phyloP scores from a whole-genome alignment of 148 eudicot genomes.

The Rhododendron williamsianum region DNA sequence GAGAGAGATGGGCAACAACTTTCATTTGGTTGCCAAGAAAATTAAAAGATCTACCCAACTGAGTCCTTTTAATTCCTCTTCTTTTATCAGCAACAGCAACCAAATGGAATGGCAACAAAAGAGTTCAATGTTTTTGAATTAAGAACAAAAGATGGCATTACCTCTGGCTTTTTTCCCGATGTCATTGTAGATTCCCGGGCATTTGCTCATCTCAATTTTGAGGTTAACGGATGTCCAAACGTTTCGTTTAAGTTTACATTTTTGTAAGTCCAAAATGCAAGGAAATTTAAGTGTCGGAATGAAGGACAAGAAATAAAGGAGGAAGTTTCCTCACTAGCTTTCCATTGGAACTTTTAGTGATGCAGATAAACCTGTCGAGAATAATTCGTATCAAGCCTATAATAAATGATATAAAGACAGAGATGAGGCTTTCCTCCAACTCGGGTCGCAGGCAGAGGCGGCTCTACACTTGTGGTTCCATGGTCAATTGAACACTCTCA shows the following conservation, averaged over 20 bases:
- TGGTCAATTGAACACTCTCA: too few relatives aligned
- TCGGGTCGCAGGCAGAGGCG: too few relatives aligned
- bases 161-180: slow-evolving; percentile 23
- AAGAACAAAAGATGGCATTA: slow-evolving; percentile 4
- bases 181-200: slow-evolving; percentile 12
- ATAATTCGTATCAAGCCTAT: not conserved
- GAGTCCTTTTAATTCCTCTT: not conserved
- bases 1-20: not conserved
- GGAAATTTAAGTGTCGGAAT: not conserved
- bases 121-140: not conserved
- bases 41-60: too few relatives aligned
- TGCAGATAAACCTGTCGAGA: not conserved
- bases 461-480: too few relatives aligned
- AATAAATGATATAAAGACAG: not conserved
- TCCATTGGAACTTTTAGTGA: not conserved
- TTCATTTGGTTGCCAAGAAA: not conserved
- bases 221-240: not conserved
- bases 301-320: not conserved
- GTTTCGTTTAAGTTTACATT: not conserved
- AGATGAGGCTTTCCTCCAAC: not conserved
- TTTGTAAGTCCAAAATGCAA: not conserved
- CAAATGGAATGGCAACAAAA: not conserved
- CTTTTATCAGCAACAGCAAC: not conserved
- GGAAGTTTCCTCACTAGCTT: slow-evolving; percentile 18
- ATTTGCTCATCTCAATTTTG: slow-evolving; percentile 15